These are phyloP conservation scores for Globisporangium barbulae DNA, from an alignment of 352 stramenopile genomes.

Conservation along the genomic window DNA sequence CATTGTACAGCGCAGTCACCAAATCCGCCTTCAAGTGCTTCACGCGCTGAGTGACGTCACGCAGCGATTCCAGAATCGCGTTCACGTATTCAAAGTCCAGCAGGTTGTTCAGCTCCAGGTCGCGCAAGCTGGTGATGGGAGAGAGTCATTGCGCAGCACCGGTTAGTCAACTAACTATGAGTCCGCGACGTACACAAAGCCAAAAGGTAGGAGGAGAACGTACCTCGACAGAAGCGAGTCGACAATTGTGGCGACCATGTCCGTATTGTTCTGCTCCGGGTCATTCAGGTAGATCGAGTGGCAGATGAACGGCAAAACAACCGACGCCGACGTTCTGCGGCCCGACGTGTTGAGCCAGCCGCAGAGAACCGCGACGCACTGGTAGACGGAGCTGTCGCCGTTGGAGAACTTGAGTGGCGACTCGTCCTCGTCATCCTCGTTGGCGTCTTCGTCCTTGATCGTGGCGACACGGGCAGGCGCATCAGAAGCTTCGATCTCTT, in stretches of 20 bases:
- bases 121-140: conserved; percentile 29
- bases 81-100: conserved; percentile 59
- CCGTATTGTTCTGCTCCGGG: conserved; percentile 14
- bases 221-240: conserved; percentile 23
- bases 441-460: conserved; percentile 1
- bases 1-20: conserved; percentile 33
- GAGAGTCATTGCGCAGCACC: too few species aligned
- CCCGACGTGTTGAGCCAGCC: conserved; percentile 30
- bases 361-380: conserved; percentile 39
- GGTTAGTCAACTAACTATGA: neutral
- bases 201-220: neutral
- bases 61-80: conserved; percentile 48
- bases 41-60: conserved; percentile 45
- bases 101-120: conserved; percentile 27
- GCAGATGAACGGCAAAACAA: conserved; percentile 38
- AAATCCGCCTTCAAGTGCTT: conserved; percentile 24
- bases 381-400: conserved; percentile 26
- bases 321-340: conserved; percentile 31
- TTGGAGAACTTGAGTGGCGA: conserved; percentile 19
- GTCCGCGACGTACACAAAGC: neutral
- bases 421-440: conserved; percentile 16
- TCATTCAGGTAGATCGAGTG: conserved; percentile 25
- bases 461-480: conserved; percentile 15
- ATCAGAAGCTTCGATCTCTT: conserved; percentile 41
- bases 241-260: conserved; percentile 18